phyloP scores from a whole-genome alignment of 1,284 basidiomycete genomes.

The Cutaneotrichosporon cutaneum region DNA sequence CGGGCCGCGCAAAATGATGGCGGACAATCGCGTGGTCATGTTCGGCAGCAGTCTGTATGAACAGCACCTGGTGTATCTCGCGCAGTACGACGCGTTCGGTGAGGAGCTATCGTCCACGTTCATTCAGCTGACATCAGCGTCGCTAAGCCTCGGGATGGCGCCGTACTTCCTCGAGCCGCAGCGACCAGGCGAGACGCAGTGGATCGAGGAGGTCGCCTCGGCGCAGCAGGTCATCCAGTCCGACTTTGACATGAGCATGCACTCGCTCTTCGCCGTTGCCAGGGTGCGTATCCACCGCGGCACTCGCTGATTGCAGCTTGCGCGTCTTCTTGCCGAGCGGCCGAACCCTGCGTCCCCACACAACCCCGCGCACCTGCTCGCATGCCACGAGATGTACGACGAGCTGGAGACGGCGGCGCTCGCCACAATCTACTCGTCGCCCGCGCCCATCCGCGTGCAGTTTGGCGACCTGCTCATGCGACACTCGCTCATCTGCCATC shows the following conservation, averaged over 20 bases:
- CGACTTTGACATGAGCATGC: slow-evolving; percentile 21
- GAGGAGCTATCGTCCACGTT: background rate
- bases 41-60: slow-evolving; percentile 15
- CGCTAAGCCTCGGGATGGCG: slow-evolving; percentile 10
- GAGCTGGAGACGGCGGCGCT: slow-evolving; percentile 19
- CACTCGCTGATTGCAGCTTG: slow-evolving; percentile 11
- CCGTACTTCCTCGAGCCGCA: slow-evolving; percentile 12
- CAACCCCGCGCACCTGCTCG: slow-evolving; percentile 7
- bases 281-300: background rate
- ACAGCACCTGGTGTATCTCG: slow-evolving; percentile 21
- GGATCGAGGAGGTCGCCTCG: slow-evolving; percentile 19
- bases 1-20: slow-evolving; percentile 14
- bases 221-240: slow-evolving; percentile 23
- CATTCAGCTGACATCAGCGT: slow-evolving; percentile 6
- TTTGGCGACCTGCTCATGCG: slow-evolving; percentile 23
- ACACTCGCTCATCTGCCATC: slow-evolving; percentile 18
- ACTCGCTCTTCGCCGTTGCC: slow-evolving; percentile 14
- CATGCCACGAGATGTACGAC: slow-evolving; percentile 17
- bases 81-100: slow-evolving; percentile 21
- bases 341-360: slow-evolving; percentile 7
- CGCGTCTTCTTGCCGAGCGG: slow-evolving; percentile 16
- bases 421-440: slow-evolving; percentile 20
- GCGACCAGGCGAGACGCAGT: background rate
- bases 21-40: slow-evolving; percentile 5
- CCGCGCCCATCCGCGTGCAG: slow-evolving; percentile 19